These are phyloP conservation scores for Xanthoceras sorbifolium DNA, from an alignment of 345 rosid species.

Conservation along the genomic window DNA sequence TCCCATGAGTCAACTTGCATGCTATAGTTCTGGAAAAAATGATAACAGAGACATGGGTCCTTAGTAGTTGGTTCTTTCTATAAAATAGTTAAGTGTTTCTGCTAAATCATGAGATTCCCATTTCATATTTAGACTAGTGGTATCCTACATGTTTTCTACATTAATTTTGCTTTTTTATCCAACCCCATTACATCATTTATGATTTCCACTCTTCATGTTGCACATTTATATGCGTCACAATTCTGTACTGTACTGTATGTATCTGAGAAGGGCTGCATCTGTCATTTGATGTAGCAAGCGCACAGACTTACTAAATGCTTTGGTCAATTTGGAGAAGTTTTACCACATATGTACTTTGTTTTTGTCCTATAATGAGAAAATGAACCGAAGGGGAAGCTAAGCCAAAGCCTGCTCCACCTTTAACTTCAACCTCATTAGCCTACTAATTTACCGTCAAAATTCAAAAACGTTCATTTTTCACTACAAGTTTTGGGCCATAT, in stretches of 20 bases:
- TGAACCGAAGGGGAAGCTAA: neutral
- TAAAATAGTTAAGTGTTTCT: constrained; percentile 10
- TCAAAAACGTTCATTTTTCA: neutral
- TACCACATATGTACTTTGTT: neutral
- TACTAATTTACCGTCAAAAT: neutral
- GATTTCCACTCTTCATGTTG: neutral
- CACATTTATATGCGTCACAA: neutral
- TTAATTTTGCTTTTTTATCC: neutral
- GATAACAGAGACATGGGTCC: constrained; percentile 33
- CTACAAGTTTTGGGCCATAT: neutral
- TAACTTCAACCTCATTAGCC: neutral
- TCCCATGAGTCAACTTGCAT: constrained; percentile 25
- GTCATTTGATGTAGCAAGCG: constrained; percentile 7
- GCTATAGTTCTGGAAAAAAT: constrained; percentile 20
- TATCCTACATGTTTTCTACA: constrained; percentile 33
- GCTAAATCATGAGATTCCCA: constrained; percentile 43
- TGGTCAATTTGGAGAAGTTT: neutral
- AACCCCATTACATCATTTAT: constrained; percentile 30
- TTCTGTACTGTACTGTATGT: neutral
- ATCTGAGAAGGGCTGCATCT: neutral
- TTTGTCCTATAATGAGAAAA: neutral
- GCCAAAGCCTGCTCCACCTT: neutral
- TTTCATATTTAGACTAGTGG: constrained; percentile 25
- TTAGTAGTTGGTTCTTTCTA: neutral
- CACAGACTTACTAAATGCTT: neutral